phyloP scores from a whole-genome alignment of 306 rosid species.

The Cucumis melo region DNA sequence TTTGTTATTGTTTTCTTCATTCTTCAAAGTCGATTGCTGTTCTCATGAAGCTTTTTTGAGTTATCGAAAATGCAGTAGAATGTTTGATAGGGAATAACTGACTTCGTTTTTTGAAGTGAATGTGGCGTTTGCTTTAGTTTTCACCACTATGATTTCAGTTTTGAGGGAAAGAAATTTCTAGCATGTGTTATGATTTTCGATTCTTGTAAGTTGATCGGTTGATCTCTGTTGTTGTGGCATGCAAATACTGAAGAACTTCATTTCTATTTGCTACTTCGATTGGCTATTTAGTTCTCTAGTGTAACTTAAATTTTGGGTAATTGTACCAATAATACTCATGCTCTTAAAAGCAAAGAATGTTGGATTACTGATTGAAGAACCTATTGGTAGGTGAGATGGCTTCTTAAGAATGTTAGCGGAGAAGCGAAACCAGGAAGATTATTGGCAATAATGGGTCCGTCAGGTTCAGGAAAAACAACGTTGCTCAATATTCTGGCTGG shows the following conservation, averaged over 20 bases:
- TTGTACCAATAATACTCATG: background rate
- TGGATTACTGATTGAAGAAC: background rate
- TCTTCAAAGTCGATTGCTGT: background rate
- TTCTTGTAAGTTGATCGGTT: background rate
- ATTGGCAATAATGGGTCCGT: constrained; percentile 94
- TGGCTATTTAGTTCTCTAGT: background rate
- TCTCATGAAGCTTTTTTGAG: background rate
- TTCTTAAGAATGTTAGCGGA: constrained; percentile 65
- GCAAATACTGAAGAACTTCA: background rate
- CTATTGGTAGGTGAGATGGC: constrained; percentile 47
- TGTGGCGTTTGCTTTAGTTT: background rate
- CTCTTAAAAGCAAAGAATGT: background rate
- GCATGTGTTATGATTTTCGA: background rate
- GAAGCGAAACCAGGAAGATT: constrained; percentile 81
- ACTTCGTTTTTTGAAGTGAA: background rate
- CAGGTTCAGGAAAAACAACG: constrained; percentile 94
- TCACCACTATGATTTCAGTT: background rate
- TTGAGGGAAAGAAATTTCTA: background rate
- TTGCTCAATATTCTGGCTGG: constrained; percentile 79
- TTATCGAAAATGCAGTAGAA: background rate
- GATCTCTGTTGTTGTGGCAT: background rate
- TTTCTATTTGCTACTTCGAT: background rate
- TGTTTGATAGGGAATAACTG: background rate
- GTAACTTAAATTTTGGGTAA: background rate
- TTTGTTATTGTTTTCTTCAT: constrained; percentile 5